Conservation (phyloP, 163 green algal genomes). For the Chlamydomonas reinhardtii region DNA sequence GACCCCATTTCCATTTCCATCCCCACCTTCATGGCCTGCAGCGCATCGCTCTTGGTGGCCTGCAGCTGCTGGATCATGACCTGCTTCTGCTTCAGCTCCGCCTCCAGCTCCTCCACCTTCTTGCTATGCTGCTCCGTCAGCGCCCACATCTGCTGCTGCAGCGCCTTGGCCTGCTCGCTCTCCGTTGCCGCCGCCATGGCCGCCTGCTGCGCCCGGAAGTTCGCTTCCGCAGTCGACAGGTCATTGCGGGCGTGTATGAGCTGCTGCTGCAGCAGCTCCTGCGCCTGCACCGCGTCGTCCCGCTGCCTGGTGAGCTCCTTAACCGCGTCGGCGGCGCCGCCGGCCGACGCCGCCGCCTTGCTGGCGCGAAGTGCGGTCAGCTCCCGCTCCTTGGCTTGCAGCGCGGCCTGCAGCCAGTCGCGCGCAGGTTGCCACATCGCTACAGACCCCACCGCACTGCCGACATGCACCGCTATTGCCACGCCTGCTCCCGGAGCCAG, state of each 20-base stretch:
- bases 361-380: background rate
- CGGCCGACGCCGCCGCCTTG: background rate
- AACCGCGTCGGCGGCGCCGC: background rate
- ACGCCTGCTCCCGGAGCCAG: too few relatives aligned
- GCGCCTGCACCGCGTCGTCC: conserved; percentile 16
- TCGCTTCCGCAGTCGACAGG: background rate
- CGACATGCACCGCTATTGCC: too few relatives aligned
- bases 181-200: background rate
- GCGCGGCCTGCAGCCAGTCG: background rate
- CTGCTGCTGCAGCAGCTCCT: conserved; percentile 33
- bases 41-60: conserved; percentile 37
- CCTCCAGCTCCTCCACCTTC: conserved; percentile 51
- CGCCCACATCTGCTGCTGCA: conserved; percentile 46
- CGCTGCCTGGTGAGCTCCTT: background rate
- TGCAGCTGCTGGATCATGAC: conserved; percentile 47
- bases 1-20: background rate
- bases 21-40: conserved; percentile 30
- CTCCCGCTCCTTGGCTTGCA: background rate
- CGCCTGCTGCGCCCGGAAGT: background rate
- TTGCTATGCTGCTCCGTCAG: conserved; percentile 40
- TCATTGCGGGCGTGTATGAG: background rate
- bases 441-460: too few relatives aligned
- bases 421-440: too few relatives aligned
- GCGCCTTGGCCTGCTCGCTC: conserved; percentile 5
- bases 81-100: conserved; percentile 52